These are phyloP conservation scores for Canna indica DNA, from an alignment of 176 grass and related monocot species.

Conservation along the genomic window DNA sequence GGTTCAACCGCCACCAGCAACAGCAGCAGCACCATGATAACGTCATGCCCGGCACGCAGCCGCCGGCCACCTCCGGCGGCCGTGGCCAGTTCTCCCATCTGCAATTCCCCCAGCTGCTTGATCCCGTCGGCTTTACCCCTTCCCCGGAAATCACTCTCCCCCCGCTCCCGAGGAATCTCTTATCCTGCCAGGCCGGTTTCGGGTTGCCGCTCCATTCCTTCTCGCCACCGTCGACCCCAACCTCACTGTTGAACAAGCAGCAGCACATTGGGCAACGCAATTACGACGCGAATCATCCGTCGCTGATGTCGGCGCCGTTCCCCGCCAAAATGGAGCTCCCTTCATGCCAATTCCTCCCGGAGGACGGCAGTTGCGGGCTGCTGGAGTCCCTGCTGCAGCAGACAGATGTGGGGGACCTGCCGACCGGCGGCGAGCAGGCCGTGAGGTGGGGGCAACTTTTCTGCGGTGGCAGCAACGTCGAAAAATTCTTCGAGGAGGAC, in stretches of 20 bases:
- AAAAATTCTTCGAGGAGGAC: conserved; percentile 5
- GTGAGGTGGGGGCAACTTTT: neutral
- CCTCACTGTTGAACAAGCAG: conserved; percentile 8
- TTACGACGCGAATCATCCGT: conserved; percentile 13
- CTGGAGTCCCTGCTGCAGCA: conserved; percentile 54
- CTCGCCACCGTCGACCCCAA: conserved; percentile 35
- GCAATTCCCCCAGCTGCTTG: conserved; percentile 19
- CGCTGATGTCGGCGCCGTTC: conserved; percentile 6
- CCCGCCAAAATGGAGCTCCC: conserved; percentile 40
- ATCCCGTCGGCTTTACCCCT: conserved; percentile 13
- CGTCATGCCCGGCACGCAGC: neutral
- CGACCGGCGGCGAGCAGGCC: neutral
- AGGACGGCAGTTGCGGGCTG: conserved; percentile 6
- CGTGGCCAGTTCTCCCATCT: conserved; percentile 6
- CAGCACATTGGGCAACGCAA: conserved; percentile 18
- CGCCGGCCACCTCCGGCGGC: neutral
- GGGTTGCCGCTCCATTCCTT: conserved; percentile 38
- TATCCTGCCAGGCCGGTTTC: conserved; percentile 17
- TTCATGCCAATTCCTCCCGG: conserved; percentile 51
- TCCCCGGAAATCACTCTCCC: conserved; percentile 15
- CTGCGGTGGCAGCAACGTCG: too few species aligned
- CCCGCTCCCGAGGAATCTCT: neutral
- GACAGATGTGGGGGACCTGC: conserved; percentile 27
- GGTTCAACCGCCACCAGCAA: neutral
- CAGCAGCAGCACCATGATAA: neutral